phyloP scores from a whole-genome alignment of 2,329 filamentous ascomycete species.

The Fonsecaea nubica region DNA sequence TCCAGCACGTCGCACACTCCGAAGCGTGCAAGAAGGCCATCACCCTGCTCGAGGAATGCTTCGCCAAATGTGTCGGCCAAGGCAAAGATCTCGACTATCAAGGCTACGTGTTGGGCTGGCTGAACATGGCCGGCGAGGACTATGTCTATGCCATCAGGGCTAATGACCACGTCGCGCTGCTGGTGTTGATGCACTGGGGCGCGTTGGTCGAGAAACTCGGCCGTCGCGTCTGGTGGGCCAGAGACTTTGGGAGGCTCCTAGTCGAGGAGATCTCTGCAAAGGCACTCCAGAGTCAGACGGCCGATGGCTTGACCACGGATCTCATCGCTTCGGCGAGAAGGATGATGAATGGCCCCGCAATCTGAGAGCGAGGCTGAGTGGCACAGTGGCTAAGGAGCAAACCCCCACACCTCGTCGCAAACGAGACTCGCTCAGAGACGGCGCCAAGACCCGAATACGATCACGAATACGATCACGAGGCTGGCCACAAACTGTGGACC shows the following conservation, averaged over 20 bases:
- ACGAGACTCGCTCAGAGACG: neutral
- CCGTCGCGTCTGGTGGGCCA: conserved; percentile 34
- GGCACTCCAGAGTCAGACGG: neutral
- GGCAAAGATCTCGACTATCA: conserved; percentile 15
- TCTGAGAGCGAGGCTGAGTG: neutral
- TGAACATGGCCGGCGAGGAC: conserved; percentile 36
- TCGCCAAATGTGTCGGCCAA: conserved; percentile 26
- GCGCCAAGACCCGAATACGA: neutral
- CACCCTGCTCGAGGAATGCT: conserved; percentile 26
- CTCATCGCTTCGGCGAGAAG: conserved; percentile 3
- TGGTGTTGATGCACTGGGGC: conserved; percentile 38
- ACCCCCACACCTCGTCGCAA: neutral
- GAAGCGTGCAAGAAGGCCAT: conserved; percentile 33
- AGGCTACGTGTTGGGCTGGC: conserved; percentile 32
- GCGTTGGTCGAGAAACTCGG: conserved; percentile 31
- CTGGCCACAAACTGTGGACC: neutral
- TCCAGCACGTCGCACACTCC: conserved; percentile 26
- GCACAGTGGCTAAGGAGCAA: neutral
- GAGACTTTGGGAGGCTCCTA: conserved; percentile 29
- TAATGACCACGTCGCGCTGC: conserved; percentile 29
- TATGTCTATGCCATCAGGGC: conserved; percentile 31
- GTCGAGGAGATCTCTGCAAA: conserved; percentile 30
- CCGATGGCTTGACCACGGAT: conserved; percentile 5
- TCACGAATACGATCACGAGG: conserved; percentile 2
- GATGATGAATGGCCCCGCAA: neutral